Conservation (phyloP, 2,329 filamentous ascomycete genomes). For the Colletotrichum nymphaeae region DNA sequence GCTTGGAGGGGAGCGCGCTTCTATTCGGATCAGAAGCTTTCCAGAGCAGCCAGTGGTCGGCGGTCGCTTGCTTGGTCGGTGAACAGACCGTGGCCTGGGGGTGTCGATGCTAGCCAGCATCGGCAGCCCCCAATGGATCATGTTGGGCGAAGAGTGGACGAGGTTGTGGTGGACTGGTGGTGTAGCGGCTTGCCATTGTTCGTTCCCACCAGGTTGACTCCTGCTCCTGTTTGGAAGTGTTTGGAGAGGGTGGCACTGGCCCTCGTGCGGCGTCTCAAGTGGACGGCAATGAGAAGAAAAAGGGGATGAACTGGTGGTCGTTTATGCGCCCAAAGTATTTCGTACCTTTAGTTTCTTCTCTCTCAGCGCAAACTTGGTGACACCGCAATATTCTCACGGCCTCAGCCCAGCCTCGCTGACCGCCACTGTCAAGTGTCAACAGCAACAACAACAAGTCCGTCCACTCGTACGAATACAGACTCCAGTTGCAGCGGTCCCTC, state of each 20-base stretch:
- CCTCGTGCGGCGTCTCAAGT: conserved; percentile 25
- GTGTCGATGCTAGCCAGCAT: neutral
- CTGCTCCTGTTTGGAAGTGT: conserved; percentile 24
- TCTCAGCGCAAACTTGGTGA: neutral
- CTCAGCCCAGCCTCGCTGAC: conserved; percentile 12
- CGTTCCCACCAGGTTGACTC: neutral
- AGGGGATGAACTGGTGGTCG: conserved; percentile 1
- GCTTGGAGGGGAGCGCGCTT: neutral
- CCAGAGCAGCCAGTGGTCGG: conserved; percentile 9
- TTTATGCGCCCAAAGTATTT: neutral
- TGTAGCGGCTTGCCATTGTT: neutral
- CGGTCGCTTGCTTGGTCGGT: neutral
- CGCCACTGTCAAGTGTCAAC: conserved; percentile 9
- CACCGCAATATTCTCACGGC: neutral
- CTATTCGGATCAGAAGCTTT: neutral
- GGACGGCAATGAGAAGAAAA: conserved; percentile 5
- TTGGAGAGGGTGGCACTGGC: conserved; percentile 27
- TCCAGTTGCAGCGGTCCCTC: conserved; percentile 3
- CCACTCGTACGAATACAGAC: neutral
- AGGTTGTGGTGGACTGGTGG: neutral
- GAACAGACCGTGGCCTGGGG: conserved; percentile 5
- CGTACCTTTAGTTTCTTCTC: neutral
- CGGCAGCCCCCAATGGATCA: too few species aligned
- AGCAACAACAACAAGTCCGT: neutral
- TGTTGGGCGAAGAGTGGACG: neutral